Base-by-base conservation (phyloP, 2,329 filamentous ascomycete genomes). In the Acrocalymma vagum region DNA sequence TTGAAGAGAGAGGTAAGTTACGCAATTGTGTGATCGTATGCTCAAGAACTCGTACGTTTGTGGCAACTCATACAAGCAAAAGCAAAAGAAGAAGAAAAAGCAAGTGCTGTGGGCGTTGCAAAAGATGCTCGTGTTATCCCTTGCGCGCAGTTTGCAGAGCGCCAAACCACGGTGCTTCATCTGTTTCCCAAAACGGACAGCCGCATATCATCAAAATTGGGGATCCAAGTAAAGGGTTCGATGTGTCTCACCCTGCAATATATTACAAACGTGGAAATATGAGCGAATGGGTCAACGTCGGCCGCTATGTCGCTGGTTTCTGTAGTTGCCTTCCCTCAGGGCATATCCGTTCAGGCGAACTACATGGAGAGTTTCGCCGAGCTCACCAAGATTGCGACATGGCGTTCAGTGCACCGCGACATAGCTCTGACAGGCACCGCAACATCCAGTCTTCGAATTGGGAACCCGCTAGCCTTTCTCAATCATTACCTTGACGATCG, bases 1-100 rank as follows among this genome's bases (percentile, higher is more conserved):
- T 96, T 51, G 75, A 80, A 51, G 79, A 81, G 39, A 83, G 86
- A 67, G 85, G 86, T 72, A 86, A 67, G 70, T 30, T 58, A n/a
- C n/a, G n/a, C n/a, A n/a, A n/a, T n/a, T n/a, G n/a, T n/a, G n/a
- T n/a, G n/a, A n/a, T n/a, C n/a, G 24, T 26, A 44, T 23, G 30
- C 38, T 47, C 9, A 46, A 41, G 14, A 48, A 39, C 46, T 23
- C 39, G 45, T 38, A 36, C 42, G 37, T 35, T 31, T 48, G 41
- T 31, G 33, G 38, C 31, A 45, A 50, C 30, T 49, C 44, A 49
- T 55, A 51, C 39, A 38, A 36, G 50, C 51, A 45, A 31, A 18
- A 30, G 32, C 21, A 40, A 35, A 30, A 41, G 31, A 35, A 56
- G 44, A 51, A 55, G 42, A 42, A 61, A 63, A 29, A 38, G 22